Conservation (phyloP, 345 rosid species). For the Capsella bursapastoris region DNA sequence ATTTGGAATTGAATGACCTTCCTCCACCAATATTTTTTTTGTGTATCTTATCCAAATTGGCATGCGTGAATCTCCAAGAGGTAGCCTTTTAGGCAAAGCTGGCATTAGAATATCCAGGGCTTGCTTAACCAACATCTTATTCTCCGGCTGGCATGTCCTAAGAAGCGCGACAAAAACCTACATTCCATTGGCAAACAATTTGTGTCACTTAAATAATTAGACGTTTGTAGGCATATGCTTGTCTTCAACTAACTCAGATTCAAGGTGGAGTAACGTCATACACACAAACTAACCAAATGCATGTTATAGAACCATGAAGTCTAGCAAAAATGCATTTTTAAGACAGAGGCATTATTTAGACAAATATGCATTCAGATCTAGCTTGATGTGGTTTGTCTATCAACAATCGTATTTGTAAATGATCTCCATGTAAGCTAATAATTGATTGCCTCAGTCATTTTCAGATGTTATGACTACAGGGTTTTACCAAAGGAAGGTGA, state of each 20-base stretch:
- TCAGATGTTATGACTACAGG: constrained; percentile 14
- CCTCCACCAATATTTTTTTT: constrained; percentile 97
- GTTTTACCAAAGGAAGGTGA: constrained; percentile 12
- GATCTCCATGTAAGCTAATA: constrained; percentile 11
- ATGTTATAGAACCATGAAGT: constrained; percentile 24
- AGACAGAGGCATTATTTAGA: not conserved
- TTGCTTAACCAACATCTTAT: constrained; percentile 96
- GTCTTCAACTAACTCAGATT: constrained; percentile 4
- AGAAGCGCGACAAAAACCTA: constrained; percentile 99
- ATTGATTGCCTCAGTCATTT: constrained; percentile 18
- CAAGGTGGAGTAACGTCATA: constrained; percentile 14
- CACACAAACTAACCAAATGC: constrained; percentile 10
- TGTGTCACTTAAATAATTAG: constrained; percentile 8
- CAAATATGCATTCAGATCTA: constrained; percentile 27
- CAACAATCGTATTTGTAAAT: constrained; percentile 6
- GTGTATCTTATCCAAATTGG: constrained; percentile 99
- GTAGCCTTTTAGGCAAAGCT: constrained; percentile 92
- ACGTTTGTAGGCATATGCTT: constrained; percentile 14
- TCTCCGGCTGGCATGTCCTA: constrained; percentile 98
- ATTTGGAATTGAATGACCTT: constrained; percentile 95
- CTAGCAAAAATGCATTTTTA: constrained; percentile 30
- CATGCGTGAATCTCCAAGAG: constrained; percentile 97
- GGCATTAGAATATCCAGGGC: constrained; percentile 99
- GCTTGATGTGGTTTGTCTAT: constrained; percentile 13
- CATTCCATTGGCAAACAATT: constrained; percentile 42